Percentiles rank a stretch among this genome's conserved stretches.
Evolutionary conservation across 1,139 yeast species (phyloP).

Genomic region (Hansenula lynferdii): DNA sequence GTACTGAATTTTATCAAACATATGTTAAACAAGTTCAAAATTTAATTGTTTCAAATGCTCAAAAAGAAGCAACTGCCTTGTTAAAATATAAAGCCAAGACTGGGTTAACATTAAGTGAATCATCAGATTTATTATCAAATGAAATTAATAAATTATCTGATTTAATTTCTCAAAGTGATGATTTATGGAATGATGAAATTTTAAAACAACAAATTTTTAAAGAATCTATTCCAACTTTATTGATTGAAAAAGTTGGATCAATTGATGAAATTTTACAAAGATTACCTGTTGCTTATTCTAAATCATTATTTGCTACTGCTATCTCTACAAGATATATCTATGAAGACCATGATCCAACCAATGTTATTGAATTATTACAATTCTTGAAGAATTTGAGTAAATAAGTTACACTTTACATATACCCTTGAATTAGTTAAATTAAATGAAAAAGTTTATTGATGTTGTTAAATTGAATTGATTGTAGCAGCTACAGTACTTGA

Average conservation of each 20-base stretch:
- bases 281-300: conserved; percentile 84
- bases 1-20: conserved; percentile 71
- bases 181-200: conserved; percentile 78
- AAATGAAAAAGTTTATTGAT: too few species aligned
- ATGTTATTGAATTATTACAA: conserved; percentile 66
- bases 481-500: too few species aligned
- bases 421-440: too few species aligned
- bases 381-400: conserved; percentile 15
- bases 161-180: conserved; percentile 77
- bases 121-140: conserved; percentile 80
- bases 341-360: conserved; percentile 78
- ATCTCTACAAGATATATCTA: conserved; percentile 89
- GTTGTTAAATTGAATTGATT: too few species aligned
- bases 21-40: conserved; percentile 83
- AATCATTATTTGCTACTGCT: conserved; percentile 87
- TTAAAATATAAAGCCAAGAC: conserved; percentile 59
- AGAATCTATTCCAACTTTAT: conserved; percentile 75
- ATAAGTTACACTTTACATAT: too few species aligned
- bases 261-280: conserved; percentile 66
- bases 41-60: conserved; percentile 73
- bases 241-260: conserved; percentile 61
- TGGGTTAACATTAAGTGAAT: conserved; percentile 62
- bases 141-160: conserved; percentile 89
- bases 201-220: conserved; percentile 74
- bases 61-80: conserved; percentile 78